phyloP scores from a whole-genome alignment of 208 protist genomes.

The Wallacemonas sp. region DNA sequence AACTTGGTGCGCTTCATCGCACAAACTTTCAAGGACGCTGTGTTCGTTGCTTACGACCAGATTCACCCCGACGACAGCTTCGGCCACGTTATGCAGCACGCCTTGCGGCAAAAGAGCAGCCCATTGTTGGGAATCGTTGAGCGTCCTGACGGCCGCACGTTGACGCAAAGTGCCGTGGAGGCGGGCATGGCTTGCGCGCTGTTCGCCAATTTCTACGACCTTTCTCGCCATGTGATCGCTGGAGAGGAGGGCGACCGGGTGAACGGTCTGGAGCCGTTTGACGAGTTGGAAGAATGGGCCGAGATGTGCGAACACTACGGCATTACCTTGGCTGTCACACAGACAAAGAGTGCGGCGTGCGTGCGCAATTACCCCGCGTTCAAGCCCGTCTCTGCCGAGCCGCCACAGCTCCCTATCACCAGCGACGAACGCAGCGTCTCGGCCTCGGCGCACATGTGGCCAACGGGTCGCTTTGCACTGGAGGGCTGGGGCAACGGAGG shows the following conservation, averaged over 20 bases:
- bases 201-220: constrained; percentile 82
- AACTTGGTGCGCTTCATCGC: constrained; percentile 56
- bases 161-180: constrained; percentile 47
- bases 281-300: constrained; percentile 87
- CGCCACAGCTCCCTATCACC: not conserved
- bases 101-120: constrained; percentile 66
- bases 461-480: constrained; percentile 72
- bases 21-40: constrained; percentile 40
- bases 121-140: constrained; percentile 69
- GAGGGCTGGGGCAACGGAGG: constrained; percentile 84
- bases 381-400: constrained; percentile 12
- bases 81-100: constrained; percentile 69
- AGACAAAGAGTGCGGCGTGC: not conserved
- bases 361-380: constrained; percentile 18
- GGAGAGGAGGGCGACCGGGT: constrained; percentile 54
- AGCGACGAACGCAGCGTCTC: not conserved
- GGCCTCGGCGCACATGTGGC: constrained; percentile 40
- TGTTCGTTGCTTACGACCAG: constrained; percentile 86
- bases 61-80: constrained; percentile 79
- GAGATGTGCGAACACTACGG: constrained; percentile 94
- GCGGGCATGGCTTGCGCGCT: constrained; percentile 50
- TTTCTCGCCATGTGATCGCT: constrained; percentile 54
- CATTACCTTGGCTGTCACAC: constrained; percentile 68
- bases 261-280: constrained; percentile 77
- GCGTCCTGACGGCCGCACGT: constrained; percentile 29